phyloP scores from a whole-genome alignment of 2,329 filamentous ascomycete genomes.

The Pseudogymnoascus sp. region DNA sequence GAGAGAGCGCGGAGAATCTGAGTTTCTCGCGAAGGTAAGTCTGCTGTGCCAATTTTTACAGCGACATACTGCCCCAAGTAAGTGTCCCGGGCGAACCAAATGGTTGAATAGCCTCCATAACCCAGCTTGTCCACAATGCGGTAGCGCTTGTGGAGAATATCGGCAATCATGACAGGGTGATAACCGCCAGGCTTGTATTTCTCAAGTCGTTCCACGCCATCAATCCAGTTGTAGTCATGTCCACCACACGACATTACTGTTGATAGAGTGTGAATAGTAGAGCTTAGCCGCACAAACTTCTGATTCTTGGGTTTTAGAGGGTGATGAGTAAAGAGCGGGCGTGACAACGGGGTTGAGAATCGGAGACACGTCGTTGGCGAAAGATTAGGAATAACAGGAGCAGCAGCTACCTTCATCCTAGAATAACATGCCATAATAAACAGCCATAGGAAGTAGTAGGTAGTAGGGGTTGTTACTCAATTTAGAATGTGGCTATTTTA shows the following conservation, averaged over 20 bases:
- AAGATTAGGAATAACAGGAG: not conserved
- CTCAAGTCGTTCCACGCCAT: constrained; percentile 16
- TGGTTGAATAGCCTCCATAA: constrained; percentile 33
- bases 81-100: constrained; percentile 34
- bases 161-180: constrained; percentile 19
- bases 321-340: not conserved
- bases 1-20: not conserved
- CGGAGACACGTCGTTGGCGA: not conserved
- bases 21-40: not conserved
- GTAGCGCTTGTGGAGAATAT: constrained; percentile 29
- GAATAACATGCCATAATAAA: not conserved
- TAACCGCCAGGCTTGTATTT: constrained; percentile 16
- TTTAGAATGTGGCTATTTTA: not conserved
- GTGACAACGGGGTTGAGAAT: not conserved
- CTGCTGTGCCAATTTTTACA: constrained; percentile 12
- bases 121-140: constrained; percentile 34
- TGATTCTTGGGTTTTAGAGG: not conserved
- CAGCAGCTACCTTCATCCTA: not conserved
- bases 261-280: not conserved
- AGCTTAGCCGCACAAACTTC: not conserved
- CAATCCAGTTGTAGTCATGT: not conserved
- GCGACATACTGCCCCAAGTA: constrained; percentile 7
- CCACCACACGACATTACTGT: not conserved
- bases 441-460: not conserved
- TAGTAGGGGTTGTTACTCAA: not conserved